phyloP scores from a whole-genome alignment of 805 yeast species.

The Metschnikowia santaceciliae region DNA sequence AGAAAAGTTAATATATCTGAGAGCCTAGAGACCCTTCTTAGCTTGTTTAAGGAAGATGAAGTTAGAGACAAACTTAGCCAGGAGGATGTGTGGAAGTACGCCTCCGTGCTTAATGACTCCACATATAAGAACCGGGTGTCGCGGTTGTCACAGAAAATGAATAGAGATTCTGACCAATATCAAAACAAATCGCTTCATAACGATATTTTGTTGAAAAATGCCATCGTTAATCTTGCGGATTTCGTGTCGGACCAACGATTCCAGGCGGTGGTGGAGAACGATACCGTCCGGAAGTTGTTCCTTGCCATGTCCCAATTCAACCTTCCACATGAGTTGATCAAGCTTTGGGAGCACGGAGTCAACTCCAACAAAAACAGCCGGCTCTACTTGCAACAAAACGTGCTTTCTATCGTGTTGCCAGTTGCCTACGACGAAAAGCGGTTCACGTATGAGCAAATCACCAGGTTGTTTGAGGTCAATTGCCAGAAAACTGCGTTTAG shows the following conservation, averaged over 20 bases:
- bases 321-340: slow-evolving; percentile 59
- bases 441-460: slow-evolving; percentile 56
- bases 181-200: slow-evolving; percentile 21
- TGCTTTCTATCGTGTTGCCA: slow-evolving; percentile 67
- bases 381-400: slow-evolving; percentile 57
- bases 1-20: slow-evolving; percentile 1
- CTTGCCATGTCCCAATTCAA: slow-evolving; percentile 28
- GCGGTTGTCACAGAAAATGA: slow-evolving; percentile 30
- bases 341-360: slow-evolving; percentile 66
- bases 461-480: slow-evolving; percentile 48
- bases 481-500: slow-evolving; percentile 25
- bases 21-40: slow-evolving; percentile 8
- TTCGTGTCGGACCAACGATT: slow-evolving; percentile 28
- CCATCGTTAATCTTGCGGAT: slow-evolving; percentile 31
- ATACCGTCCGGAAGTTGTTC: slow-evolving; percentile 25
- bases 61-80: slow-evolving; percentile 9
- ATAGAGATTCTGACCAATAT: slow-evolving; percentile 37
- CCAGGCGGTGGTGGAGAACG: slow-evolving; percentile 20
- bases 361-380: slow-evolving; percentile 37
- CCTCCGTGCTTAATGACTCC: slow-evolving; percentile 13
- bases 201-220: slow-evolving; percentile 28
- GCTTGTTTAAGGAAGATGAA: slow-evolving; percentile 13
- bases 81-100: slow-evolving; percentile 12
- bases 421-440: slow-evolving; percentile 59
- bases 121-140: slow-evolving; percentile 28